Base-by-base conservation (phyloP, 2,329 filamentous ascomycete genomes). In the Macrophomina phaseolina region DNA sequence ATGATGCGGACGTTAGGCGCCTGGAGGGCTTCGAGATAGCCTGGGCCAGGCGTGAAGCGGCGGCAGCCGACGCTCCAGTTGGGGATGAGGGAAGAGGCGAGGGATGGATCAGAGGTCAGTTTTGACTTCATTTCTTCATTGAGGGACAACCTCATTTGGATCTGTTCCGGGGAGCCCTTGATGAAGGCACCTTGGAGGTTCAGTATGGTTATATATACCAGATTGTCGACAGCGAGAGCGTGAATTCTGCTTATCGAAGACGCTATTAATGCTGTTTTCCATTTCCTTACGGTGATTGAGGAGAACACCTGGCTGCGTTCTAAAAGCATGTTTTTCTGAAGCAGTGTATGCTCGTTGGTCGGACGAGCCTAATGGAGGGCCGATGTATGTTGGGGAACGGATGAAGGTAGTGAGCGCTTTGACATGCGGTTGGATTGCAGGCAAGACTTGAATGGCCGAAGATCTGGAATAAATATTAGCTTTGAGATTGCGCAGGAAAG, bases 371-470 rank as follows among this genome's bases (percentile, higher is more conserved):
- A 77, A 74, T 1, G 78, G 73, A 1, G 83, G 82, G 3, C 81
- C 81, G 1, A 86, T 80, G 83, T 83, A 86, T 0, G 82, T 81
- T 0, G 82, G 81, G 14, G 83, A 80, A 7, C 84, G 80, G 60
- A 86, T 82, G 68, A 85, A 85, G 11, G 81, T 83, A 2, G 79
- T 82, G 6, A 84, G 76, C 46, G 82, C 80, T 7, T 78, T 73
- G 55, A 80, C 81, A 38, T 77, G 71, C 0, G 79, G 75, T 70
- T 83, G 81, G 51, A 85, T 82, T 6, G 75, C 76, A 2, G 83
- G 82, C 2, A 85, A 79, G 5, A 88, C 79, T 71, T 87, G 86
- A 3, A 85, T 81, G 0, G 82, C 86, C 6, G 83, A 84, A 49
- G 84, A 85, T 1, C 86, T 86, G 55, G 3, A 23, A 23, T 30